Conservation (phyloP, 2,329 filamentous ascomycete genomes). For the Ceratocystis lukuohia region DNA sequence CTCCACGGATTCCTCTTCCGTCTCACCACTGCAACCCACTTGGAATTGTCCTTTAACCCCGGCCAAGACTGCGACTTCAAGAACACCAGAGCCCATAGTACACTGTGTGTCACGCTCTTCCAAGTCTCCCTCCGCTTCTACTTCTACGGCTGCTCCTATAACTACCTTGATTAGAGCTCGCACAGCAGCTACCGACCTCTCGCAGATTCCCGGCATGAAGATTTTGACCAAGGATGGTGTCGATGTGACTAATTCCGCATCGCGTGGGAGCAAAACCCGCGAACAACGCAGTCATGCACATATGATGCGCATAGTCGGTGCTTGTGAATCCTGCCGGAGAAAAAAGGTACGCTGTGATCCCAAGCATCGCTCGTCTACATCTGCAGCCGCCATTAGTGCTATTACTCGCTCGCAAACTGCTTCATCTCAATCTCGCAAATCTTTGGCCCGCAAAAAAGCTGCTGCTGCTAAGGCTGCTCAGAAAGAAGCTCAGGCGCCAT, state of each 20-base stretch:
- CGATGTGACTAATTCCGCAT: constrained; percentile 50
- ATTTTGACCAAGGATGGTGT: constrained; percentile 51
- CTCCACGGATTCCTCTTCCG: constrained; percentile 14
- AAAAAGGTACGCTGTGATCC: constrained; percentile 53
- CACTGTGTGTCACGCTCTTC: not conserved
- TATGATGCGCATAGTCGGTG: constrained; percentile 53
- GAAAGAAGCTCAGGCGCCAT: not conserved
- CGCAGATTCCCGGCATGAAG: constrained; percentile 48
- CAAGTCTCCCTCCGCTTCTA: not conserved
- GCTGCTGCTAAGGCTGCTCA: not conserved
- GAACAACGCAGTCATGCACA: constrained; percentile 55
- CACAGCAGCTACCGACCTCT: constrained; percentile 31
- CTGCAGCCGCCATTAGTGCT: constrained; percentile 24
- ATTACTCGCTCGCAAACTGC: not conserved
- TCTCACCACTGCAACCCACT: not conserved
- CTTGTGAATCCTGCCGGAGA: constrained; percentile 47
- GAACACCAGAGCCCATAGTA: constrained; percentile 14
- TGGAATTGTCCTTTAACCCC: not conserved
- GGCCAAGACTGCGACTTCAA: constrained; percentile 16
- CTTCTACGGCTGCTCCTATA: not conserved
- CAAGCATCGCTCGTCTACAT: constrained; percentile 34
- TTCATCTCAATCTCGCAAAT: not conserved
- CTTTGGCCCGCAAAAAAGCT: not conserved
- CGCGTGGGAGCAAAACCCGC: constrained; percentile 51
- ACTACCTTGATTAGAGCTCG: not conserved